Base-by-base conservation (phyloP, 169 alveolate genomes). In the Fabrea salina region DNA sequence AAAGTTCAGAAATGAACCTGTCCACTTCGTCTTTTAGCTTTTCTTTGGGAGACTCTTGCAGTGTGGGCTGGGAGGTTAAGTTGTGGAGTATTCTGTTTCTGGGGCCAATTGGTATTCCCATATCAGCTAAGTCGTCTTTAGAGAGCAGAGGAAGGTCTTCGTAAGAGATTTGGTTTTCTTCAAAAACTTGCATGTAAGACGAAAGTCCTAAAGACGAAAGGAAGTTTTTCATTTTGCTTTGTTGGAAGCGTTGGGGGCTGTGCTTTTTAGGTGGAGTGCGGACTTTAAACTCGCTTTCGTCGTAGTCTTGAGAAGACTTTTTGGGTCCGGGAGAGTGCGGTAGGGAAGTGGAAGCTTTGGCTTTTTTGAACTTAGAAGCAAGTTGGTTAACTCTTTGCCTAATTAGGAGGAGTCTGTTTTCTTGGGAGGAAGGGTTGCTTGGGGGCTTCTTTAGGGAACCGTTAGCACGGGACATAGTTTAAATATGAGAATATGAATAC, bases 81-180 rank as follows among this genome's bases (percentile, higher is more conserved):
- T 61, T 70, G 51, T 83, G 72, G 6, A 83, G 2, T 0, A 83
- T 47, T 61, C 85, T 58, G 72, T 83, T 83, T 51, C 89, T 77
- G 13, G 89, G 89, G 3, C 89, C 89, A n/a, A 83, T 83, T 22
- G 89, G 85, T 30, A 83, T 72, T 56, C 78, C 71, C 85, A 83
- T 76, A 68, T 83, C 89, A 25, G 61, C 44, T 58, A 83, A 78
- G 61, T 83, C 89, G 3, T 56, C 82, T 75, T 72, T 83, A 4
- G 82, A 77, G 19, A 83, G 41, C 35, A 68, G 64, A 35, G 59
- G 76, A 39, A 83, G 75, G 72, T 83, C 89, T 68, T 67, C 72
- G 64, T 61, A 78, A 58, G 82, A 37, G 22, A 83, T 70, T 37
- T 35, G 67, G 61, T 83, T 83, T 47, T 61, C 58, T 7, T 39